Evolutionary conservation across 2,329 filamentous ascomycete species (phyloP).

Genomic region (Nemania abortiva): DNA sequence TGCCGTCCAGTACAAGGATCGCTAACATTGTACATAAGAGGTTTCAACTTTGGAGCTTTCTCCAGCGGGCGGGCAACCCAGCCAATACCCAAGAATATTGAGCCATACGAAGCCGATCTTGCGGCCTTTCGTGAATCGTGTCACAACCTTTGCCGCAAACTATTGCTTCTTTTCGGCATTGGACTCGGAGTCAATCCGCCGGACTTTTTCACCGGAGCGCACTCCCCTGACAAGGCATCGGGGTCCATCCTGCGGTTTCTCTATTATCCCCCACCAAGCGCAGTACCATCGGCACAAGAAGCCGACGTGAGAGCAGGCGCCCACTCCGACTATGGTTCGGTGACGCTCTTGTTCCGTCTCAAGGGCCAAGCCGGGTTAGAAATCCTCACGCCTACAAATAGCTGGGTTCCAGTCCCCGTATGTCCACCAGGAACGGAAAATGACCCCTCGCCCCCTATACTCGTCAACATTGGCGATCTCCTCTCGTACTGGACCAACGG

Average conservation of each 20-base stretch:
- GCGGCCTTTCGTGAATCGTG: conserved; percentile 77
- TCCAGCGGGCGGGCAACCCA: conserved; percentile 76
- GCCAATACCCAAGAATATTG: conserved; percentile 76
- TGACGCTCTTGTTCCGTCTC: conserved; percentile 86
- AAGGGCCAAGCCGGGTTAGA: conserved; percentile 88
- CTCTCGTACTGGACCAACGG: conserved; percentile 92
- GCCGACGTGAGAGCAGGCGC: conserved; percentile 86
- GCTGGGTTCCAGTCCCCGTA: conserved; percentile 76
- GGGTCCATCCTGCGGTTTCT: conserved; percentile 77
- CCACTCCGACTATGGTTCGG: conserved; percentile 85
- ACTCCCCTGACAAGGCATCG: conserved; percentile 61
- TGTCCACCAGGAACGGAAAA: conserved; percentile 69
- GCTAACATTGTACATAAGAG: conserved; percentile 66
- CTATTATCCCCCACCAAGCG: conserved; percentile 72
- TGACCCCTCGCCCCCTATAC: conserved; percentile 76
- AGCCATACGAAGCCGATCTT: conserved; percentile 70
- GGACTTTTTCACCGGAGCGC: conserved; percentile 67
- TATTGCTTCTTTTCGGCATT: conserved; percentile 82
- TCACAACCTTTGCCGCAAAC: conserved; percentile 75
- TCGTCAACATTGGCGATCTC: conserved; percentile 80
- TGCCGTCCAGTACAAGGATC: conserved; percentile 9
- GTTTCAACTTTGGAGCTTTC: conserved; percentile 92
- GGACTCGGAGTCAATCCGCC: conserved; percentile 72
- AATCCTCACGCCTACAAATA: conserved; percentile 71
- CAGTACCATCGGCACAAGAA: conserved; percentile 57